Percentiles rank a stretch among this genome's conserved stretches.
phyloP scores from a whole-genome alignment of 2,329 filamentous ascomycete genomes.

The Alternaria sp. region DNA sequence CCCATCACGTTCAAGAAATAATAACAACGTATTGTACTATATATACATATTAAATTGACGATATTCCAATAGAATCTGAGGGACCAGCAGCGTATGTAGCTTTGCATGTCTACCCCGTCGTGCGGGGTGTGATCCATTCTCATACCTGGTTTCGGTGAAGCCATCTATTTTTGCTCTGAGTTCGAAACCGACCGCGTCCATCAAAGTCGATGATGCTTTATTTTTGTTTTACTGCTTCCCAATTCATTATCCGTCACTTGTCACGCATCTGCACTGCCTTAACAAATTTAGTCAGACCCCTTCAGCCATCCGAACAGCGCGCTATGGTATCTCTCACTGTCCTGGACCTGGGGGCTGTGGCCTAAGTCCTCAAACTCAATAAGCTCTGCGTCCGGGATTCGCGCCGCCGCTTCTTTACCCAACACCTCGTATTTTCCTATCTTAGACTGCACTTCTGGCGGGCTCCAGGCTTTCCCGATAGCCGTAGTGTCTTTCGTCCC shows the following conservation, averaged over 20 bases:
- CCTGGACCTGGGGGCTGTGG: slow-evolving; percentile 62
- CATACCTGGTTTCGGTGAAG: not conserved
- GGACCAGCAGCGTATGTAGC: not conserved
- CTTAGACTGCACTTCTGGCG: slow-evolving; percentile 27
- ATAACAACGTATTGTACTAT: too few species aligned
- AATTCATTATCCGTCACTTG: not conserved
- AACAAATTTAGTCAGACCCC: not conserved
- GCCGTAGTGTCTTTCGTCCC: slow-evolving; percentile 62
- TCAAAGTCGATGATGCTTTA: not conserved
- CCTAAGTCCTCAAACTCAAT: slow-evolving; percentile 58
- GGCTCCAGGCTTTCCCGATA: slow-evolving; percentile 60
- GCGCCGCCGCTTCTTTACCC: slow-evolving; percentile 53
- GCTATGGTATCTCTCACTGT: slow-evolving; percentile 56
- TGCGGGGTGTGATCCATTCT: not conserved
- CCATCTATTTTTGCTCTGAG: not conserved
- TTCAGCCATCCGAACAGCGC: slow-evolving; percentile 56
- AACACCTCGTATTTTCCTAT: slow-evolving; percentile 60
- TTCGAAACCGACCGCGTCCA: not conserved
- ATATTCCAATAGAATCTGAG: not conserved
- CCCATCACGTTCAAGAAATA: not conserved
- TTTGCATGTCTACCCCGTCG: not conserved
- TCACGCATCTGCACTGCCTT: not conserved
- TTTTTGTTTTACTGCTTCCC: not conserved
- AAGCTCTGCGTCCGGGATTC: slow-evolving; percentile 54
- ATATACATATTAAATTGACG: not conserved